phyloP scores from a whole-genome alignment of 805 yeast species.

The Ogataea nakhonphanomensis region DNA sequence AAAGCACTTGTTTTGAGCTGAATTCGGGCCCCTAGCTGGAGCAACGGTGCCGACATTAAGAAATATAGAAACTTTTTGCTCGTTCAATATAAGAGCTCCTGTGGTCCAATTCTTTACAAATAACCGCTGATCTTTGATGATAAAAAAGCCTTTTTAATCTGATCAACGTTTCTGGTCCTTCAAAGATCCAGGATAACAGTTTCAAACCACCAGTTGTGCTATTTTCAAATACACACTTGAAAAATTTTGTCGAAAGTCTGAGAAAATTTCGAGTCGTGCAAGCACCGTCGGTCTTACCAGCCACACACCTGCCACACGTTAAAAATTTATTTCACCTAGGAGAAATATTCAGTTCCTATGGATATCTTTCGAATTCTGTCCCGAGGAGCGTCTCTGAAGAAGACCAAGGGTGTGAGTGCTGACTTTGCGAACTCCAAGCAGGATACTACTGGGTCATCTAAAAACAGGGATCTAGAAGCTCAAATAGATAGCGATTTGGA shows the following conservation, averaged over 20 bases:
- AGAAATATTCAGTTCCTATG: constrained; percentile 41
- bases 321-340: constrained; percentile 9
- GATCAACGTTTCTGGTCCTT: neutral
- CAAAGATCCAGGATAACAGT: neutral
- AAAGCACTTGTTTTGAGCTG: neutral
- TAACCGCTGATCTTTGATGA: too few relatives aligned
- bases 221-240: constrained; percentile 6
- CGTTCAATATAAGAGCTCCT: too few relatives aligned
- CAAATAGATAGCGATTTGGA: constrained; percentile 73
- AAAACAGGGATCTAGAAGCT: constrained; percentile 39
- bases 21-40: constrained; percentile 1
- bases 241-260: constrained; percentile 20
- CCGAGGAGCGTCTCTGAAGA: constrained; percentile 79
- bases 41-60: constrained; percentile 1
- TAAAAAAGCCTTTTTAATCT: neutral
- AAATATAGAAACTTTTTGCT: too few relatives aligned
- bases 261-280: constrained; percentile 20
- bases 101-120: too few relatives aligned
- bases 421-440: constrained; percentile 38
- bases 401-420: constrained; percentile 43
- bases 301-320: constrained; percentile 11
- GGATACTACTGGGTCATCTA: constrained; percentile 22
- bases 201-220: constrained; percentile 4
- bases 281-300: constrained; percentile 2
- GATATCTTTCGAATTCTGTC: constrained; percentile 84